Evolutionary conservation across 2,329 filamentous ascomycete species (phyloP).

Genomic region (Corynespora cassiicola): DNA sequence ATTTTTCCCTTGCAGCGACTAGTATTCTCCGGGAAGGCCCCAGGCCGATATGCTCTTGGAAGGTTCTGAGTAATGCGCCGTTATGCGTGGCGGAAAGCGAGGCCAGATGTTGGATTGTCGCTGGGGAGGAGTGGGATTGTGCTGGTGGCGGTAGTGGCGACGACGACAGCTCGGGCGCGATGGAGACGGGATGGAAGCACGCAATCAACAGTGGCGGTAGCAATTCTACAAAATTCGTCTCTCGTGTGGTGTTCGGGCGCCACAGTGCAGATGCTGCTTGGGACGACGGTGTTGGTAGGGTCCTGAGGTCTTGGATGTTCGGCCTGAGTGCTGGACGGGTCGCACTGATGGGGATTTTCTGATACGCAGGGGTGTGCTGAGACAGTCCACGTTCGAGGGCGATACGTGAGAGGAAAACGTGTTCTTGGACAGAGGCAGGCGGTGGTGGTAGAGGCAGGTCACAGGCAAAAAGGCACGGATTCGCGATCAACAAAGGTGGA

Average conservation of each 20-base stretch:
- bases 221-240: too few species aligned
- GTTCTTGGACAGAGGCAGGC: conserved; percentile 8
- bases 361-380: conserved; percentile 40
- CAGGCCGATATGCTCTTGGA: conserved; percentile 22
- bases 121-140: conserved; percentile 7
- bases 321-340: conserved; percentile 1
- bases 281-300: conserved; percentile 6
- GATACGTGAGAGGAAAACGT: conserved; percentile 17
- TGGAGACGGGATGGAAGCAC: too few species aligned
- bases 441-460: conserved; percentile 14
- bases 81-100: conserved; percentile 29
- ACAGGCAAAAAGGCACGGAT: conserved; percentile 20
- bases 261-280: too few species aligned
- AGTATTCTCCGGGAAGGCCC: conserved; percentile 22
- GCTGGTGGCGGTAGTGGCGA: conserved; percentile 5
- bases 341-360: conserved; percentile 16
- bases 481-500: conserved; percentile 20
- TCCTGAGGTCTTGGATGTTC: neutral
- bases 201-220: neutral
- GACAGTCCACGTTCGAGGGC: conserved; percentile 41
- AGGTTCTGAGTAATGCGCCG: conserved; percentile 30
- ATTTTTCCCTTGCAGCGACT: conserved; percentile 34
- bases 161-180: neutral
- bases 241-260: neutral
- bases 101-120: conserved; percentile 7